Conservation (phyloP, 1,139 yeast genomes). For the Candida neerlandica region DNA sequence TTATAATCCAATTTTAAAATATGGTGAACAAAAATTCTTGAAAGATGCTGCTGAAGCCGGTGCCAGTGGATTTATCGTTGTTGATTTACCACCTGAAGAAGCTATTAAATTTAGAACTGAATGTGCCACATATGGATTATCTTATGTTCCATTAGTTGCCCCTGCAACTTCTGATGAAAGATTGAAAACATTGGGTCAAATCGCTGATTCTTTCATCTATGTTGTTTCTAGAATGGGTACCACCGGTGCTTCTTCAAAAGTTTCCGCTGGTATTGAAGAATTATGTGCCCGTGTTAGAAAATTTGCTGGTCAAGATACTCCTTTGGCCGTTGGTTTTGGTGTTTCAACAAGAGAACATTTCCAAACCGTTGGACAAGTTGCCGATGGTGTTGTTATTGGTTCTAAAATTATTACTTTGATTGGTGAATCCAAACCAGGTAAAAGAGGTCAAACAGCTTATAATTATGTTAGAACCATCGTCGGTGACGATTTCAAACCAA, state of each 20-base stretch:
- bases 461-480: constrained; percentile 70
- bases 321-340: constrained; percentile 97
- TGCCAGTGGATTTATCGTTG: constrained; percentile 92
- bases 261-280: constrained; percentile 65
- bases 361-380: constrained; percentile 70
- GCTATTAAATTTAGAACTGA: constrained; percentile 81
- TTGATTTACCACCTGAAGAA: constrained; percentile 97
- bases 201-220: constrained; percentile 93
- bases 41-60: constrained; percentile 82
- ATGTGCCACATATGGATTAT: constrained; percentile 69
- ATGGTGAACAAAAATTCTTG: constrained; percentile 84
- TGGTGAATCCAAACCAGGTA: constrained; percentile 63
- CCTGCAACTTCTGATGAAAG: constrained; percentile 95
- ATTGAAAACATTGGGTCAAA: constrained; percentile 70
- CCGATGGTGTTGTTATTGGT: constrained; percentile 97
- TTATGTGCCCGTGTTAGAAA: constrained; percentile 76
- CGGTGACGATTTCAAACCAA: constrained; percentile 55
- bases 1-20: constrained; percentile 89
- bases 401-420: constrained; percentile 75
- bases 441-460: constrained; percentile 62
- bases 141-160: constrained; percentile 91
- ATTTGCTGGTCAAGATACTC: constrained; percentile 70
- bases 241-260: constrained; percentile 79
- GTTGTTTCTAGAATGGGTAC: constrained; percentile 98
- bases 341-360: constrained; percentile 93